phyloP scores from a whole-genome alignment of 805 yeast species.

The Ogataea glucozyma region DNA sequence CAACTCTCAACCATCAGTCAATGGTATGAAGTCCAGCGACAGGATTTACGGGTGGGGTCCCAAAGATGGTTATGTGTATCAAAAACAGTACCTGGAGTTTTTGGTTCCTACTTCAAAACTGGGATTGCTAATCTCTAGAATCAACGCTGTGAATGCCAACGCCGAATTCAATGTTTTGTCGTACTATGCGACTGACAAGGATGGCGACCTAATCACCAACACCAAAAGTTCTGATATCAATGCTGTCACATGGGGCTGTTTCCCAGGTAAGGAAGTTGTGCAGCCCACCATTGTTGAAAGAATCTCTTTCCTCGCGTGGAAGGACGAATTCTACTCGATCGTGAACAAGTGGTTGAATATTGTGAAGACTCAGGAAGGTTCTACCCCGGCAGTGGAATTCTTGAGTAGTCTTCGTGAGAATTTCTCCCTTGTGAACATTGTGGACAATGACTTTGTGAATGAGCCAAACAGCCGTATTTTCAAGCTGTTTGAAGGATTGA shows the following conservation, averaged over 20 bases:
- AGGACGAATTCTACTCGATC: slow-evolving; percentile 87
- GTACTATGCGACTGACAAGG: slow-evolving; percentile 70
- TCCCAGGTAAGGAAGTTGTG: slow-evolving; percentile 91
- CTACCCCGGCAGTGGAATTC: slow-evolving; percentile 38
- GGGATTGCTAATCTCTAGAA: slow-evolving; percentile 39
- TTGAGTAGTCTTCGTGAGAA: slow-evolving; percentile 50
- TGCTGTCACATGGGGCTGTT: slow-evolving; percentile 98
- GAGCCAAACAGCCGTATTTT: slow-evolving; percentile 58
- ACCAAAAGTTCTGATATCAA: slow-evolving; percentile 70
- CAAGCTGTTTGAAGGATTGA: slow-evolving; percentile 44
- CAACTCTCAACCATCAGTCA: slow-evolving; percentile 92
- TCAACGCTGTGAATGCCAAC: slow-evolving; percentile 46
- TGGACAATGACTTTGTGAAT: slow-evolving; percentile 74
- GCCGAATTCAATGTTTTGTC: slow-evolving; percentile 58
- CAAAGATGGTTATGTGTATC: slow-evolving; percentile 86
- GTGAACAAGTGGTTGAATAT: slow-evolving; percentile 68
- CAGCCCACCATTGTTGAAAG: slow-evolving; percentile 97
- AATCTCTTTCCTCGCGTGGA: slow-evolving; percentile 93
- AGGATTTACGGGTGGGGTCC: slow-evolving; percentile 94
- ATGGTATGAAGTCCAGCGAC: slow-evolving; percentile 73
- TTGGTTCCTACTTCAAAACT: slow-evolving; percentile 60
- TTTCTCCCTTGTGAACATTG: slow-evolving; percentile 81
- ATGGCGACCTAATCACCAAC: slow-evolving; percentile 63
- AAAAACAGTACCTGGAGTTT: slow-evolving; percentile 89
- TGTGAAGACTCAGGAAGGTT: slow-evolving; percentile 36